Percentiles rank a stretch among this genome's conserved stretches.
Evolutionary conservation across 306 rosid species (phyloP).

Genomic region (Acmispon strigosus): DNA sequence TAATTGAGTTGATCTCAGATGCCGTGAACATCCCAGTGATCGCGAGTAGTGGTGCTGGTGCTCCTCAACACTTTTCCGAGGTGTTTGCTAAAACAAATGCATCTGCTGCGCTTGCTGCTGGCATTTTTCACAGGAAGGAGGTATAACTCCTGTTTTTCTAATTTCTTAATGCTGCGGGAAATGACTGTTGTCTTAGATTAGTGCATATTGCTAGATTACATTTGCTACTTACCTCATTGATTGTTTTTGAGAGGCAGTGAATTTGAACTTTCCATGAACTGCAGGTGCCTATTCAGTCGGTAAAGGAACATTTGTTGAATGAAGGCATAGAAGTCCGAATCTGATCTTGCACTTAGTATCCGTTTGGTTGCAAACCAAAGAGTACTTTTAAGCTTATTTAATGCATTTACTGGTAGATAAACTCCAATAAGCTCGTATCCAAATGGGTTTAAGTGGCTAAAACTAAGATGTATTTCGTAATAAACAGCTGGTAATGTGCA

Average conservation of each 20-base stretch:
- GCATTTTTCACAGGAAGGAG: constrained; percentile 97
- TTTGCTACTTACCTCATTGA: not conserved
- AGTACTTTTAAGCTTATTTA: no score
- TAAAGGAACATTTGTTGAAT: constrained; percentile 69
- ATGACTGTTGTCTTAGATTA: not conserved
- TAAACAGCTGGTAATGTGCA: not conserved
- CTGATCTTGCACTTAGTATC: constrained; percentile 23
- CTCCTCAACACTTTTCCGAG: constrained; percentile 70
- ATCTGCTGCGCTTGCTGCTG: constrained; percentile 98
- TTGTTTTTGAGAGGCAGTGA: not conserved
- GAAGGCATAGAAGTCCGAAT: constrained; percentile 82
- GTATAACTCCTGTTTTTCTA: constrained; percentile 23
- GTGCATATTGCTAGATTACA: not conserved
- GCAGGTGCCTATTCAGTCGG: constrained; percentile 77
- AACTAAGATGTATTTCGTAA: not conserved
- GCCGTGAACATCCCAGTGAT: constrained; percentile 90
- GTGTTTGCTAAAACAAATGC: constrained; percentile 74
- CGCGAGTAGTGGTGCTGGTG: constrained; percentile 97
- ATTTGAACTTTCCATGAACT: constrained; percentile 1
- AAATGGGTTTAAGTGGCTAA: not conserved
- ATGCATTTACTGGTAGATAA: no score
- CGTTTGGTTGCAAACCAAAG: no score
- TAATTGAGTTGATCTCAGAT: constrained; percentile 67
- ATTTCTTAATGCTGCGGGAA: not conserved
- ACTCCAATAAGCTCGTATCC: no score